Evolutionary conservation across 345 rosid genomes (phyloP), one percentile per base, ranked within the genome.

Genomic region (Brassica incana): DNA sequence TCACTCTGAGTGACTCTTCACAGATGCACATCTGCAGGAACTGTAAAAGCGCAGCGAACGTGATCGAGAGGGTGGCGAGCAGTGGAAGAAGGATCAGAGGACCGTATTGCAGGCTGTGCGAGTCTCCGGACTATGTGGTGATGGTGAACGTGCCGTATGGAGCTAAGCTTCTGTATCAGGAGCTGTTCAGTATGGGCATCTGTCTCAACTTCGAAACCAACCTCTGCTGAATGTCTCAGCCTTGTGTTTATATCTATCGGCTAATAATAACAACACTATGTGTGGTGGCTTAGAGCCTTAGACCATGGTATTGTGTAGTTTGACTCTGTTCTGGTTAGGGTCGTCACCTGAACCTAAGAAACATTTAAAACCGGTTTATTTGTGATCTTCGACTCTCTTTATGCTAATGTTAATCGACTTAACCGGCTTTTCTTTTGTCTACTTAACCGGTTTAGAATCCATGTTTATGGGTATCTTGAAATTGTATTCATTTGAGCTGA

Each of bases 101-200:
- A 0, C 93, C 99, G 0, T 93, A 86, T 20, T 91, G 97, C 77
- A 85, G 88, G 25, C 9, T 85, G 2, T 95, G 99, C 35, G 82
- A 86, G 9, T 83, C 93, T 0, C 80, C 61, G 0, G 98, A 91
- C 73, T 84, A 90, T n/a, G 85, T 95, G 65, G 88, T 90, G 1
- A 87, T 69, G 85, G 90, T 85, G 2, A 72, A 77, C 50, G 95
- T 89, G 48, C 97, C 98, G 0, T 89, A 90, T 23, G 98, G 97
- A 4, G 98, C 95, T 9, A 93, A 91, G 78, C 67, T 90, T 20
- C 76, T 93, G 72, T 82, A 84, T 67, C 93, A 93, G 79, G 97
- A 91, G 85, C 92, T 88, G 6, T 93, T 90, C 84, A 89, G 92
- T 54, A 93, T 93, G 97, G 97, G 94, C 6, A 91, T 90, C 20